Conservation (phyloP, 768 basidiomycete genomes). For the Tremella fuciformis region DNA sequence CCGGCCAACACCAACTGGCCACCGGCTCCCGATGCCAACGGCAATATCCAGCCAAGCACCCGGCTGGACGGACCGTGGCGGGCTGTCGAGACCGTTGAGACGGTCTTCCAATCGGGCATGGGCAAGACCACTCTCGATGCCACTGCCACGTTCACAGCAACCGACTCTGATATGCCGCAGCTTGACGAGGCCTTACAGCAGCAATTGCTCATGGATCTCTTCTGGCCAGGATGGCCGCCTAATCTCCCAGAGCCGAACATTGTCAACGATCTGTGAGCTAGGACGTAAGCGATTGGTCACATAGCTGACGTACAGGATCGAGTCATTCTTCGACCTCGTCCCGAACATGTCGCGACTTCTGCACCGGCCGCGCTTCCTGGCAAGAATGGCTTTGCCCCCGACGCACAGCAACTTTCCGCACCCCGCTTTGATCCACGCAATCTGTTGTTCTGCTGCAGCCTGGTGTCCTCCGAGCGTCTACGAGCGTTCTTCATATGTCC, state of each 20-base stretch:
- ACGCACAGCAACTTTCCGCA: conserved; percentile 73
- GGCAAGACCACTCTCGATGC: not conserved
- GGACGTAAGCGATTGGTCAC: not conserved
- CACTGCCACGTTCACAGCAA: not conserved
- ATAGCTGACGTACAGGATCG: conserved; percentile 58
- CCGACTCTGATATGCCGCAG: conserved; percentile 11
- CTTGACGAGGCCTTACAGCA: conserved; percentile 38
- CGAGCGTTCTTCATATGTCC: conserved; percentile 6
- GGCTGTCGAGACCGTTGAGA: conserved; percentile 30
- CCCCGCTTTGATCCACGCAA: conserved; percentile 69
- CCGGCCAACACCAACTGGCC: conserved; percentile 18
- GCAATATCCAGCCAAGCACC: conserved; percentile 16
- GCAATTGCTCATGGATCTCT: conserved; percentile 43
- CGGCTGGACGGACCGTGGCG: conserved; percentile 33
- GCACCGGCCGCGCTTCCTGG: conserved; percentile 66
- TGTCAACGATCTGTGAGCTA: conserved; percentile 43
- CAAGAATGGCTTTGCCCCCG: conserved; percentile 64
- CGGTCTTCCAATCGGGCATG: conserved; percentile 1
- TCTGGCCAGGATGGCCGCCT: conserved; percentile 47
- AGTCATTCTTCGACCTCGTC: conserved; percentile 75
- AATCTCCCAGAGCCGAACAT: conserved; percentile 44
- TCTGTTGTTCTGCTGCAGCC: conserved; percentile 70
- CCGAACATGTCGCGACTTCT: conserved; percentile 71
- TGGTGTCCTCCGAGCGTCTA: conserved; percentile 36
- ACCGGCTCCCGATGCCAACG: conserved; percentile 15